These are phyloP conservation scores for Limtongia smithiae DNA, from an alignment of 805 yeast genomes.

Conservation along the genomic window DNA sequence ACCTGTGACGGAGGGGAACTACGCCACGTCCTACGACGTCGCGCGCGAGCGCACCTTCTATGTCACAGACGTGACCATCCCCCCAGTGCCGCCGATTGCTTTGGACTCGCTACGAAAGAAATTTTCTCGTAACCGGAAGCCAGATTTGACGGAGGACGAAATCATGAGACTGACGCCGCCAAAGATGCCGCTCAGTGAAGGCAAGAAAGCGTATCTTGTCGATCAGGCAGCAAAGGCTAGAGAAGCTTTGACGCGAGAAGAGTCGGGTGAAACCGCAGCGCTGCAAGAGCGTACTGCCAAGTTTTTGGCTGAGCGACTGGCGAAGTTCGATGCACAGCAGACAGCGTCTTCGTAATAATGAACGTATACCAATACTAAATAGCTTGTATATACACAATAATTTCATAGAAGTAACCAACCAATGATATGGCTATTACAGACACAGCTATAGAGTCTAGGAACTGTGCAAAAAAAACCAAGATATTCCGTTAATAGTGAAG, in stretches of 20 bases:
- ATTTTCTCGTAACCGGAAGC: conserved; percentile 56
- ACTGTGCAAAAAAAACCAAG: no score
- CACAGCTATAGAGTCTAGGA: no score
- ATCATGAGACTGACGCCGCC: conserved; percentile 26
- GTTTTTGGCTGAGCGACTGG: conserved; percentile 1
- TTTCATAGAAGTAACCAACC: no score
- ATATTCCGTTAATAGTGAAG: no score
- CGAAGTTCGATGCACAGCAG: neutral
- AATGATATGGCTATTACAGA: no score
- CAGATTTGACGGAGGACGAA: conserved; percentile 23
- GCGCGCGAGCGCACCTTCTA: conserved; percentile 64
- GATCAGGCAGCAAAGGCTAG: conserved; percentile 3
- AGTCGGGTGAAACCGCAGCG: conserved; percentile 6
- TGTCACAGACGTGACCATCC: conserved; percentile 60
- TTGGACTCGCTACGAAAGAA: conserved; percentile 72
- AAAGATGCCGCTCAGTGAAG: conserved; percentile 20
- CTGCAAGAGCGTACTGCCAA: conserved; percentile 9
- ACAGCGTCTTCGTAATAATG: no score
- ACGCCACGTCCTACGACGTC: conserved; percentile 13
- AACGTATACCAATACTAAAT: no score
- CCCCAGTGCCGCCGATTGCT: conserved; percentile 68
- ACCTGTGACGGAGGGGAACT: conserved; percentile 36
- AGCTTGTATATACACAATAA: no score
- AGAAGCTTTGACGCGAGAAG: neutral
- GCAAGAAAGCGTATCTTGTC: conserved; percentile 10